Conservation (phyloP, 805 yeast genomes). For the Spathaspora gorwiae region DNA sequence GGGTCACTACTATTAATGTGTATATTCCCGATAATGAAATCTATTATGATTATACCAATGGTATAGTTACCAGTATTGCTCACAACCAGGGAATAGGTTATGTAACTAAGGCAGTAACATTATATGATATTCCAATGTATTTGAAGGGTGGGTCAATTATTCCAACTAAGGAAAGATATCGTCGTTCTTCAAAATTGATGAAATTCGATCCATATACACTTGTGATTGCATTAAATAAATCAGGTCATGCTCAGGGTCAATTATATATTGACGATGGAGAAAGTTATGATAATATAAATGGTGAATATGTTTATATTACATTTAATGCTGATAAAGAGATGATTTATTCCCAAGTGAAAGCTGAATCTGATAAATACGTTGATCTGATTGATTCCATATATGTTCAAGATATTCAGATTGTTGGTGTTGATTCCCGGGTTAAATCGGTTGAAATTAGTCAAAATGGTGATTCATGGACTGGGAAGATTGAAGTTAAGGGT, state of each 20-base stretch:
- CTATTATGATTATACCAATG: constrained; percentile 53
- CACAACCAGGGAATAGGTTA: constrained; percentile 24
- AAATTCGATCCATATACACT: constrained; percentile 75
- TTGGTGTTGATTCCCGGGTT: background rate
- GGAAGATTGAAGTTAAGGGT: constrained; percentile 12
- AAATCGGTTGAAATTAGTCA: constrained; percentile 30
- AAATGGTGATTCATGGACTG: constrained; percentile 33
- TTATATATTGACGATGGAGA: constrained; percentile 86
- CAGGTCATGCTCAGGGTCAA: constrained; percentile 50
- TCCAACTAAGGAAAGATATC: constrained; percentile 62
- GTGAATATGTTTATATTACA: constrained; percentile 44
- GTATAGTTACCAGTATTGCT: constrained; percentile 11
- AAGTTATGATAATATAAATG: constrained; percentile 51
- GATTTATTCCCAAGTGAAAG: constrained; percentile 14
- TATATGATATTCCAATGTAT: constrained; percentile 65
- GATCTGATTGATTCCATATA: constrained; percentile 28
- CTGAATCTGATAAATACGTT: constrained; percentile 6
- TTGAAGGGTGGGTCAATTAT: constrained; percentile 77
- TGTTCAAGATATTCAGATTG: constrained; percentile 47
- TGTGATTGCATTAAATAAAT: constrained; percentile 50
- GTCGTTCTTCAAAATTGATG: constrained; percentile 79
- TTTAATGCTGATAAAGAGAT: constrained; percentile 35
- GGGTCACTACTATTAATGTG: constrained; percentile 34
- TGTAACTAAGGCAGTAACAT: constrained; percentile 36
- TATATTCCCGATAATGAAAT: constrained; percentile 51